These are phyloP conservation scores for Barnettozyma salicaria DNA, from an alignment of 805 yeast species.

Conservation along the genomic window DNA sequence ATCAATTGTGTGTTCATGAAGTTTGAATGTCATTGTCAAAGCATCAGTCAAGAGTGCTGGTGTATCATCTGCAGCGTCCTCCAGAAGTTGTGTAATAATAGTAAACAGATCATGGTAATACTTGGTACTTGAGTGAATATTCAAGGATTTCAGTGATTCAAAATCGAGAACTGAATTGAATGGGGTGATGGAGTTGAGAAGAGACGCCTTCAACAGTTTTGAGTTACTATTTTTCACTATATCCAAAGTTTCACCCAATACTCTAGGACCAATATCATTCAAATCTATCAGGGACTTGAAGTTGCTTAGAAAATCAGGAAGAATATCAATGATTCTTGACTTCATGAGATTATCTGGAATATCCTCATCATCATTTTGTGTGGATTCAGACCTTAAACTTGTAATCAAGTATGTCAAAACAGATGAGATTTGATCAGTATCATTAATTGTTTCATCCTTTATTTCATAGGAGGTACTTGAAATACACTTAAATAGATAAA, in stretches of 20 bases:
- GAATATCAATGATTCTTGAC: constrained; percentile 42
- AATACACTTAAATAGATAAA: constrained; percentile 48
- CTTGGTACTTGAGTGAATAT: constrained; percentile 23
- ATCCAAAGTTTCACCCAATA: constrained; percentile 21
- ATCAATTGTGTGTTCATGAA: constrained; percentile 30
- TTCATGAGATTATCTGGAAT: constrained; percentile 35
- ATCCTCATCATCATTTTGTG: neutral
- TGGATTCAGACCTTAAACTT: neutral
- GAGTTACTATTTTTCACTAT: constrained; percentile 26
- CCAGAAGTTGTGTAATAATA: constrained; percentile 32
- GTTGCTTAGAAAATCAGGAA: constrained; percentile 55
- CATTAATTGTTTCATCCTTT: constrained; percentile 35
- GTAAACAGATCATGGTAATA: constrained; percentile 26
- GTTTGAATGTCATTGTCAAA: constrained; percentile 48
- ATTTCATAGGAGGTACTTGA: constrained; percentile 18
- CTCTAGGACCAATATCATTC: constrained; percentile 28
- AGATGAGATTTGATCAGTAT: constrained; percentile 20
- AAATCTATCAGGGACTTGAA: constrained; percentile 34
- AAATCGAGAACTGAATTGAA: constrained; percentile 36
- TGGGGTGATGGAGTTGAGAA: constrained; percentile 47
- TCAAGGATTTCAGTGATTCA: constrained; percentile 7
- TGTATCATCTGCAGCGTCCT: constrained; percentile 74
- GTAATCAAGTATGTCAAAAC: neutral
- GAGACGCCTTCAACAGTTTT: constrained; percentile 27
- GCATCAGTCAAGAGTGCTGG: constrained; percentile 69